These are phyloP conservation scores for Nemophila menziesii DNA, from an alignment of 257 asterid genomes.

Conservation along the genomic window DNA sequence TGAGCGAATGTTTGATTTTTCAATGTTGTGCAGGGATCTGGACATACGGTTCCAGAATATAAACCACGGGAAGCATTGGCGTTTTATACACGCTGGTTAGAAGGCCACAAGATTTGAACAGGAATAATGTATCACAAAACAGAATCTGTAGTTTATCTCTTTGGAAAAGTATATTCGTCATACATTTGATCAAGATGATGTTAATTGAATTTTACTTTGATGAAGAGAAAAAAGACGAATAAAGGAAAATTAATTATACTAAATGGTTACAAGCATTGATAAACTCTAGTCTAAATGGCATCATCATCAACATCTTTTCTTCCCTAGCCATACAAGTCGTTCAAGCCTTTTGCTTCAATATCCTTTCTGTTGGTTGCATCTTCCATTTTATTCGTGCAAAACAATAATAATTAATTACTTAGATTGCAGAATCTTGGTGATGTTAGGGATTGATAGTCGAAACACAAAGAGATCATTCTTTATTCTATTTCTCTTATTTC, in stretches of 20 bases:
- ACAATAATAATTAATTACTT: background rate
- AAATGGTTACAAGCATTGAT: background rate
- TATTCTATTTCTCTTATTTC: conserved; percentile 70
- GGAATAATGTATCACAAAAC: background rate
- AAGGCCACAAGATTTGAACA: conserved; percentile 38
- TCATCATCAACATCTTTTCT: background rate
- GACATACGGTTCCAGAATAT: conserved; percentile 92
- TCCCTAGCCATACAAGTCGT: conserved; percentile 30
- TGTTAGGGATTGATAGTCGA: conserved; percentile 74
- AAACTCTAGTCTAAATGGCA: conserved; percentile 7
- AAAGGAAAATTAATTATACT: background rate
- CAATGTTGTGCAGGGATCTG: conserved; percentile 97
- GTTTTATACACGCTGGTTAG: conserved; percentile 67
- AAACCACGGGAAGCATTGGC: conserved; percentile 77
- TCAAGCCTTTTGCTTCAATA: conserved; percentile 25
- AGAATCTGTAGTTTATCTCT: no score
- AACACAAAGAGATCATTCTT: conserved; percentile 53
- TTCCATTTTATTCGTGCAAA: background rate
- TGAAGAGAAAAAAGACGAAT: no score
- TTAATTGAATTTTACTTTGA: no score
- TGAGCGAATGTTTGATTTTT: background rate
- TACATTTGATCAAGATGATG: no score
- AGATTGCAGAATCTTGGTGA: conserved; percentile 46
- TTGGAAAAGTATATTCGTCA: no score
- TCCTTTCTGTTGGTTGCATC: conserved; percentile 27